Evolutionary conservation across 108 stramenopile species (phyloP).

Genomic region (Fistulifera solaris): DNA sequence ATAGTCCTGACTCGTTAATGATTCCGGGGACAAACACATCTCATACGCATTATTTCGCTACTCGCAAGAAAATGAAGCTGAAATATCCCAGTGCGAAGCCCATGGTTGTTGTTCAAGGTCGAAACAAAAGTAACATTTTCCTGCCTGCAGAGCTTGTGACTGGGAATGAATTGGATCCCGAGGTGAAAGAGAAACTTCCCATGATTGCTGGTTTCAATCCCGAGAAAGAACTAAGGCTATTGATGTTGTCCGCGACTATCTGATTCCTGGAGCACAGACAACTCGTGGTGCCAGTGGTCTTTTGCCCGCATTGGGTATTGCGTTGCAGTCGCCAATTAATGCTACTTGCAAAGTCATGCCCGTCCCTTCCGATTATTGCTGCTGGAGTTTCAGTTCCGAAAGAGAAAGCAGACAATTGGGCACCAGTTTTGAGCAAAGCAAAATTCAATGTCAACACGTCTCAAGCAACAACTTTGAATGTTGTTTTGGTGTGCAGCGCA

Average conservation of each 20-base stretch:
- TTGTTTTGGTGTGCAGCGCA: constrained; percentile 31
- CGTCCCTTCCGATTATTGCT: constrained; percentile 31
- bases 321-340: constrained; percentile 7
- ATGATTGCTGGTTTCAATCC: constrained; percentile 57
- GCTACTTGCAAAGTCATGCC: constrained; percentile 19
- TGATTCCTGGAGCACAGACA: constrained; percentile 51
- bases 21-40: constrained; percentile 19
- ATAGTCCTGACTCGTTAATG: constrained; percentile 27
- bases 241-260: constrained; percentile 33
- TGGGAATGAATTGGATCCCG: constrained; percentile 43
- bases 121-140: constrained; percentile 34
- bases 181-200: constrained; percentile 44
- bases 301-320: constrained; percentile 41
- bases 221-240: constrained; percentile 28
- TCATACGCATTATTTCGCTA: constrained; percentile 46
- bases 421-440: constrained; percentile 30
- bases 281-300: constrained; percentile 31
- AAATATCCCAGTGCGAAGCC: constrained; percentile 41
- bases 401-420: constrained; percentile 37
- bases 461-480: constrained; percentile 28
- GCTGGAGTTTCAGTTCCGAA: constrained; percentile 41
- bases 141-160: constrained; percentile 49
- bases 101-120: constrained; percentile 48
- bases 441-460: constrained; percentile 40
- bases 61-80: constrained; percentile 22